A percentile compares a stretch with the other conserved stretches of the same genome.
Evolutionary conservation across 306 rosid species (phyloP).

Genomic region (Rubus parviflorus): DNA sequence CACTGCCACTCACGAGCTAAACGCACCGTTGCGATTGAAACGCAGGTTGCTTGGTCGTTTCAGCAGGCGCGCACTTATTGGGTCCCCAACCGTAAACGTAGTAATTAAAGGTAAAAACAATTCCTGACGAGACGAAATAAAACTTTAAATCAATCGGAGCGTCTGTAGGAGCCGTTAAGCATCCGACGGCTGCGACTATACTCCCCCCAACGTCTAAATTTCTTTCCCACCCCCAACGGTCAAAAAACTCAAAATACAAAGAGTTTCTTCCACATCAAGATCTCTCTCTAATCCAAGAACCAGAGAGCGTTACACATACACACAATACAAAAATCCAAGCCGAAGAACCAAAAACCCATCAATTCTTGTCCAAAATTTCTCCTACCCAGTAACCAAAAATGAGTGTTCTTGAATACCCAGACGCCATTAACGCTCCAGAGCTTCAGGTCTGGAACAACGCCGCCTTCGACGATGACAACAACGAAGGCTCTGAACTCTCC

Average conservation of each 20-base stretch:
- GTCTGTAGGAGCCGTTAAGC: slow-evolving; percentile 48
- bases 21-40: slow-evolving; percentile 17
- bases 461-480: slow-evolving; percentile 53
- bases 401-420: slow-evolving; percentile 50
- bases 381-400: slow-evolving; percentile 20
- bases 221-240: slow-evolving; percentile 48
- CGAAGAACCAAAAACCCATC: not conserved
- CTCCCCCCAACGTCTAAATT: slow-evolving; percentile 37
- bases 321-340: slow-evolving; percentile 12
- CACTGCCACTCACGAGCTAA: not conserved
- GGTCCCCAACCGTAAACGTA: not conserved
- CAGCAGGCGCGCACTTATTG: slow-evolving; percentile 11
- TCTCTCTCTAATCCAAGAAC: not conserved
- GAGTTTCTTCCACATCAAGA: not conserved
- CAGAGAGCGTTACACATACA: not conserved
- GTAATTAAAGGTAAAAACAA: not conserved
- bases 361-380: not conserved
- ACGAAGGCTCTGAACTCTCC: slow-evolving; percentile 16
- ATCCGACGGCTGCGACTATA: slow-evolving; percentile 43
- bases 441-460: slow-evolving; percentile 72
- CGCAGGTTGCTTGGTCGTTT: not conserved
- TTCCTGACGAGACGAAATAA: not conserved
- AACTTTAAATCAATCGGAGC: slow-evolving; percentile 55
- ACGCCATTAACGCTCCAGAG: slow-evolving; percentile 45
- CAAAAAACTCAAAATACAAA: slow-evolving; percentile 48